phyloP scores from a whole-genome alignment of 1,284 basidiomycete genomes.

The Cutaneotrichosporon dermatis region DNA sequence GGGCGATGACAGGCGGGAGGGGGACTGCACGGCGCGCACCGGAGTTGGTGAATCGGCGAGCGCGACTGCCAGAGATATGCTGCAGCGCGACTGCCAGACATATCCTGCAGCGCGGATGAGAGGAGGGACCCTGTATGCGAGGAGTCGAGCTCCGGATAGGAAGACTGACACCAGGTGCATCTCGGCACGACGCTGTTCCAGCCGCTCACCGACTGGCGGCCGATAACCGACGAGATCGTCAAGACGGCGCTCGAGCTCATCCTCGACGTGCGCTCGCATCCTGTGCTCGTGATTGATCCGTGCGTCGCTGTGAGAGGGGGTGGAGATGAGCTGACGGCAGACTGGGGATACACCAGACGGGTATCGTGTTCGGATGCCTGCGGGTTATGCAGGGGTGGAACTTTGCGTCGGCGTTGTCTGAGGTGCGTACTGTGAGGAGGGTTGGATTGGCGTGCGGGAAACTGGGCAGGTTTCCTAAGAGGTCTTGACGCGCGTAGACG shows the following conservation, averaged over 20 bases:
- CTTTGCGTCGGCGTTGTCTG: slow-evolving; percentile 43
- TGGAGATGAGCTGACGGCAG: slow-evolving; percentile 17
- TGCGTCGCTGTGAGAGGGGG: slow-evolving; percentile 17
- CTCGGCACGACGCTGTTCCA: slow-evolving; percentile 42
- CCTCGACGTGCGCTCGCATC: slow-evolving; percentile 36
- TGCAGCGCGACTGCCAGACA: too few relatives aligned
- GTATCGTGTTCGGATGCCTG: slow-evolving; percentile 43
- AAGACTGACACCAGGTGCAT: slow-evolving; percentile 30
- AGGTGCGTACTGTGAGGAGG: slow-evolving; percentile 26
- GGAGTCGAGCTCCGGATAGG: too few relatives aligned
- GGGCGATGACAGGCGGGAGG: too few relatives aligned
- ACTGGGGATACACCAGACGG: slow-evolving; percentile 46
- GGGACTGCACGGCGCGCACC: too few relatives aligned
- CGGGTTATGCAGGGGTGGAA: slow-evolving; percentile 46
- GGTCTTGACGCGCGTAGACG: background rate
- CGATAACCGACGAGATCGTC: slow-evolving; percentile 43
- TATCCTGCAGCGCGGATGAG: too few relatives aligned
- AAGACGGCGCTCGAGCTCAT: slow-evolving; percentile 44
- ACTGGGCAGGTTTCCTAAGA: too few relatives aligned
- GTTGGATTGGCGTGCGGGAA: too few relatives aligned
- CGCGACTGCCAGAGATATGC: too few relatives aligned
- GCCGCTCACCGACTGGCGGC: slow-evolving; percentile 42
- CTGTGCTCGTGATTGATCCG: slow-evolving; percentile 45
- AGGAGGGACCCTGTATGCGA: too few relatives aligned
- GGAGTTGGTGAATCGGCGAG: too few relatives aligned